Conservation (phyloP, 1,139 yeast genomes). For the Blastobotrys niveus region DNA sequence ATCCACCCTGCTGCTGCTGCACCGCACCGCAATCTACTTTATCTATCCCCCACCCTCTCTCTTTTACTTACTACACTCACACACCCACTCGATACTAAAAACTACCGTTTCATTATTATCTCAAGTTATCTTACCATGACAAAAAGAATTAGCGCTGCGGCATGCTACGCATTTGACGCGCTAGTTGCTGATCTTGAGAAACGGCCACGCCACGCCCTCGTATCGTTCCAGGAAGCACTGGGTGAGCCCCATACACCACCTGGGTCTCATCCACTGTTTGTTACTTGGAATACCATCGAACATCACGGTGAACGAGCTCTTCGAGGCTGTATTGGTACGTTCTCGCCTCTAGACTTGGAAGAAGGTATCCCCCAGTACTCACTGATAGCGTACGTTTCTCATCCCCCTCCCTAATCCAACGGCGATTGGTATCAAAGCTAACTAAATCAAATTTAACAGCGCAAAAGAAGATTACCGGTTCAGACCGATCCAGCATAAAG, state of each 20-base stretch:
- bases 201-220: slow-evolving; percentile 21
- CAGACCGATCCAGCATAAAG: slow-evolving; percentile 52
- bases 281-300: slow-evolving; percentile 63
- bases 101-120: no score
- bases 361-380: slow-evolving; percentile 61
- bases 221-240: slow-evolving; percentile 13
- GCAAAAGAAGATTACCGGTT: slow-evolving; percentile 78
- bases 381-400: slow-evolving; percentile 43
- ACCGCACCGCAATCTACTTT: no score
- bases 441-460: no score
- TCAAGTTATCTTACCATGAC: no score
- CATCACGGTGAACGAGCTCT: slow-evolving; percentile 39
- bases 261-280: slow-evolving; percentile 54
- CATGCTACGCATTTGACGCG: slow-evolving; percentile 41
- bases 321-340: slow-evolving; percentile 94
- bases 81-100: no score
- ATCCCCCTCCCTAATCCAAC: not conserved
- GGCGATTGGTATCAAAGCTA: no score
- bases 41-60: no score
- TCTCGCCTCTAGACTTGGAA: slow-evolving; percentile 45
- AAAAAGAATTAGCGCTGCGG: slow-evolving; percentile 27
- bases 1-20: no score
- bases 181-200: slow-evolving; percentile 33
- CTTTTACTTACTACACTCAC: no score
- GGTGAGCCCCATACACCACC: slow-evolving; percentile 6